Base-by-base conservation (phyloP, 805 yeast species). In the Myxozyma kluyveri region DNA sequence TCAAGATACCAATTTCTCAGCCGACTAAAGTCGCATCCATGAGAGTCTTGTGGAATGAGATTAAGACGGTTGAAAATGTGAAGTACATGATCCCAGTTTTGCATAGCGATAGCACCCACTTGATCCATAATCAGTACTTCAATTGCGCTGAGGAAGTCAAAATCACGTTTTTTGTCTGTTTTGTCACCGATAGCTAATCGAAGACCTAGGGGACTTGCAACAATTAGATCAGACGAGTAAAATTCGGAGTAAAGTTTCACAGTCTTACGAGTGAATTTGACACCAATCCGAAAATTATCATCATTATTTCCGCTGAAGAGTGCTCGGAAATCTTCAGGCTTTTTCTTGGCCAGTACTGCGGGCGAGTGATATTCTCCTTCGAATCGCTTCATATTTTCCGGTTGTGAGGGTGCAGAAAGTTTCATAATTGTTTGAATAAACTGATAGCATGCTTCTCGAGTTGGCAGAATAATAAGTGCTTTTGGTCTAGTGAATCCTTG, bases 401-500 rank as follows among this genome's bases (percentile, higher is more conserved):
- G 81, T 63, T 87, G 90, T 38, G 79, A 83, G 31, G 84, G 71
- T 0, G 86, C 87, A 2, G 89, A 78, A 24, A 84, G 69, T 33
- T 74, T 69, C 35, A 84, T 80, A 35, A 93, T 61, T 32, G 78
- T 75, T 39, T 78, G 76, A 19, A 90, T 81, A 17, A 88, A 74
- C 52, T 82, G 80, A 65, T 80, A 83, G 24, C 93, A 88, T 7
- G 84, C 72, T 60, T 88, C 78, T 63, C 96, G 78, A 0, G 96
- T 88, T 10, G 99, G 98, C 37, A 88, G 71, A 23, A 93, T 69
- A 3, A 91, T 80, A 50, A 93, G 70, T 1, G 85, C 89, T 63
- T 89, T 90, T 0, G 99, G 96, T 56, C 98, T 77, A 0, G 96
- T 90, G 67, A 88, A 93, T 26, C 99, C 98, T 68, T 93, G 98